phyloP scores from a whole-genome alignment of 345 rosid species.

The Passiflora organensis region DNA sequence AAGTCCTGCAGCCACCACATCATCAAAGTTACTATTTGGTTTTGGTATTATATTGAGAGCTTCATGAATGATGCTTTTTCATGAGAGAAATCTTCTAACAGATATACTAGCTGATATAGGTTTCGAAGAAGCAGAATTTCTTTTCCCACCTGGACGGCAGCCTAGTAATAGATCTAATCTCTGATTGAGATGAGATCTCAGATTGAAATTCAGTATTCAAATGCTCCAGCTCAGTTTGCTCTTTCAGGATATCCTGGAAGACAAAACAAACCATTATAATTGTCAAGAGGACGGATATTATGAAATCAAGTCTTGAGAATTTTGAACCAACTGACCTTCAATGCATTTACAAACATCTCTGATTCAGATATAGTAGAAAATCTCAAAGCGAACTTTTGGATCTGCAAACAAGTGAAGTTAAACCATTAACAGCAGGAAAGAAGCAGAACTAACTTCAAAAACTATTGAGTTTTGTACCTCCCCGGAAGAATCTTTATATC shows the following conservation, averaged over 20 bases:
- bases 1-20: constrained; percentile 33
- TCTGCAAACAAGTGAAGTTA: constrained; percentile 38
- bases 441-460: background rate
- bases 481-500: constrained; percentile 48
- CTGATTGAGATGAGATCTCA: constrained; percentile 45
- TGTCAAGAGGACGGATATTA: background rate
- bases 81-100: background rate
- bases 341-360: constrained; percentile 41
- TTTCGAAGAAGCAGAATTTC: background rate
- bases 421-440: background rate
- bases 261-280: constrained; percentile 9
- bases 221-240: constrained; percentile 26
- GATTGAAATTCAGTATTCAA: constrained; percentile 34
- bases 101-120: background rate
- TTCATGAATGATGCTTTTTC: constrained; percentile 2
- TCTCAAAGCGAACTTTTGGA: constrained; percentile 75
- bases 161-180: constrained; percentile 27
- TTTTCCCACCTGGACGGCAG: constrained; percentile 39
- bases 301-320: background rate
- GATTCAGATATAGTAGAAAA: constrained; percentile 53
- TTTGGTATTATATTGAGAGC: background rate
- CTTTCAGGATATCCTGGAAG: constrained; percentile 45
- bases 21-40: constrained; percentile 5
- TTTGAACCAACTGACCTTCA: constrained; percentile 40
- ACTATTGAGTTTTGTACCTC: constrained; percentile 27